phyloP scores from a whole-genome alignment of 2,329 filamentous ascomycete species.

The Monosporascus sp. region DNA sequence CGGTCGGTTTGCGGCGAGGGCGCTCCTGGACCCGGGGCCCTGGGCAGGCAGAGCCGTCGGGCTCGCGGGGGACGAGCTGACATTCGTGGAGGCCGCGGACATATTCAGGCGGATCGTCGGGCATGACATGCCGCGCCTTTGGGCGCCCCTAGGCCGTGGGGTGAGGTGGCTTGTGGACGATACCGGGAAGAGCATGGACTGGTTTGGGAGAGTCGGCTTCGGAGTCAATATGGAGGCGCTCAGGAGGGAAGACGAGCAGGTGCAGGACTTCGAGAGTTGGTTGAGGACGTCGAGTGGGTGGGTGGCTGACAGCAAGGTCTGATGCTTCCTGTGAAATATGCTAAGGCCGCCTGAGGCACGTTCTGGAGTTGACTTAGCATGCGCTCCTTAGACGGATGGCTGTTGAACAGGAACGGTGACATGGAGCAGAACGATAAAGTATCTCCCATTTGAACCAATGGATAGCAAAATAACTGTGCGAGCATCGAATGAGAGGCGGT shows the following conservation, averaged over 20 bases:
- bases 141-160: background rate
- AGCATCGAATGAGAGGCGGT: too few relatives aligned
- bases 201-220: background rate
- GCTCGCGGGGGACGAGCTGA: slow-evolving; percentile 40
- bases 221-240: background rate
- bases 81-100: slow-evolving; percentile 22
- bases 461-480: too few relatives aligned
- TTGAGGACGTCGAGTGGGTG: background rate
- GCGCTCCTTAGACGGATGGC: too few relatives aligned
- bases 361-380: too few relatives aligned
- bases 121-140: slow-evolving; percentile 15
- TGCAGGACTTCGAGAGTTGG: background rate
- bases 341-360: too few relatives aligned
- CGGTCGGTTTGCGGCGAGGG: slow-evolving; percentile 40
- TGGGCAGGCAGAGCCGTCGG: slow-evolving; percentile 33
- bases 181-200: background rate
- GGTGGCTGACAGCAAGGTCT: too few relatives aligned
- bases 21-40: slow-evolving; percentile 31
- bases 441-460: too few relatives aligned
- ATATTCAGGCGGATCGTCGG: slow-evolving; percentile 23
- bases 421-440: too few relatives aligned
- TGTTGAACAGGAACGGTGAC: too few relatives aligned
- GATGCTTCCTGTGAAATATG: too few relatives aligned
- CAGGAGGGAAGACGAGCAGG: background rate
- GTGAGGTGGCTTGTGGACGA: background rate